Base-by-base conservation (phyloP, 2,329 filamentous ascomycete genomes). In the Colletotrichum chlorophyti region DNA sequence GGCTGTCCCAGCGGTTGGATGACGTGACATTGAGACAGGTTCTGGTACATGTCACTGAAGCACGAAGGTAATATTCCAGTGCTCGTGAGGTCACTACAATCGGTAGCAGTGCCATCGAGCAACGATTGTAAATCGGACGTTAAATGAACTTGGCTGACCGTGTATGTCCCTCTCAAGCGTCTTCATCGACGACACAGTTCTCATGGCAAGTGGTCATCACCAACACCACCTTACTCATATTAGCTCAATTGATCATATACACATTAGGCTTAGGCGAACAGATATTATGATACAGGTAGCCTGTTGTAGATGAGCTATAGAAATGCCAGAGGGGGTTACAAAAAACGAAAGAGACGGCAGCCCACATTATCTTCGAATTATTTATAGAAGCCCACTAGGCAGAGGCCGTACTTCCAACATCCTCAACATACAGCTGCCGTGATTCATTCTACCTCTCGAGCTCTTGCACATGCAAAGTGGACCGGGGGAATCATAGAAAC, bases 401-500 rank as follows among this genome's bases (percentile, higher is more conserved):
- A 40, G 40, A 27, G 42, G 66, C 65, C 65, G 62, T 69, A 65
- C 69, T 67, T 63, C 46, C 58, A 50, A 34, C 37, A 19, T 41
- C 49, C 48, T 35, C 45, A 34, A 38, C 37, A 38, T 27, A 37
- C 52, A 55, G 47, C 46, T 53, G 41, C 47, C 60, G 37, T 51
- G 46, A 35, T 46, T 47, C 51, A 47, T 63, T 52, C 47, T 51
- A 53, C 62, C 60, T 64, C 55, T 63, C 49, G 62, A 55, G 46
- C 50, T 61, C 40, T 58, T 47, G 53, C 47, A 61, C 51, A 63
- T 41, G 58, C 34, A 46, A 53, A 63, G 64, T 59, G 37, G 53
- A 59, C 55, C 55, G 48, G 65, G 65, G 65, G 65, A 66, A 66
- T 66, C 64, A 66, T 66, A 60, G 41, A 61, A 58, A 61, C 58